Conservation (phyloP, 2,329 filamentous ascomycete species). For the Fusarium pseudocircinatum region DNA sequence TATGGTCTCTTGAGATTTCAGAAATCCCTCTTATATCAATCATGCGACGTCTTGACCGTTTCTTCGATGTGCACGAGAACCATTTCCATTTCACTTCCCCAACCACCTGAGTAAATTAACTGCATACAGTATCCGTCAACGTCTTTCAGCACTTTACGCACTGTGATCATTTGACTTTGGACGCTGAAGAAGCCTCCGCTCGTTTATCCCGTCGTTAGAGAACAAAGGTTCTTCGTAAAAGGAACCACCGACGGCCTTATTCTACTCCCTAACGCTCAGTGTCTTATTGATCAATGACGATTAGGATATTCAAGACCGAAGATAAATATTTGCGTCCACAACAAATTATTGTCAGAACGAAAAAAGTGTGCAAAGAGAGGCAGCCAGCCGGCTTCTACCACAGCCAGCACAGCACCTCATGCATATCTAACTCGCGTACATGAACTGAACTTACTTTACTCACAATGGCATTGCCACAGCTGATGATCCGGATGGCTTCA, state of each 20-base stretch:
- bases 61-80: not conserved
- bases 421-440: conserved; percentile 10
- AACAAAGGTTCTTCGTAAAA: conserved; percentile 13
- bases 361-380: not conserved
- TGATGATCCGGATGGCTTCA: conserved; percentile 12
- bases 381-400: not conserved
- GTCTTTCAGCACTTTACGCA: fast-evolving
- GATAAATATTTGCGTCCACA: not conserved
- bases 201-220: not conserved
- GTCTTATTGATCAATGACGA: not conserved
- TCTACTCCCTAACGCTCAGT: conserved; percentile 19
- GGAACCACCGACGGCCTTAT: conserved; percentile 10
- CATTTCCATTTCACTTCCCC: not conserved
- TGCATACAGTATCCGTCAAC: conserved; percentile 4
- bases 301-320: conserved; percentile 26
- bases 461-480: not conserved
- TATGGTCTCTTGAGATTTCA: not conserved
- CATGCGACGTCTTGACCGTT: not conserved
- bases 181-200: not conserved
- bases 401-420: not conserved
- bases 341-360: not conserved
- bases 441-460: not conserved
- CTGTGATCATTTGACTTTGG: not conserved
- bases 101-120: not conserved
- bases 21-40: not conserved